Percentiles rank a stretch among this genome's conserved stretches.
Conservation (phyloP, 1,284 basidiomycete genomes). For the Phaffia rhodozyma region DNA sequence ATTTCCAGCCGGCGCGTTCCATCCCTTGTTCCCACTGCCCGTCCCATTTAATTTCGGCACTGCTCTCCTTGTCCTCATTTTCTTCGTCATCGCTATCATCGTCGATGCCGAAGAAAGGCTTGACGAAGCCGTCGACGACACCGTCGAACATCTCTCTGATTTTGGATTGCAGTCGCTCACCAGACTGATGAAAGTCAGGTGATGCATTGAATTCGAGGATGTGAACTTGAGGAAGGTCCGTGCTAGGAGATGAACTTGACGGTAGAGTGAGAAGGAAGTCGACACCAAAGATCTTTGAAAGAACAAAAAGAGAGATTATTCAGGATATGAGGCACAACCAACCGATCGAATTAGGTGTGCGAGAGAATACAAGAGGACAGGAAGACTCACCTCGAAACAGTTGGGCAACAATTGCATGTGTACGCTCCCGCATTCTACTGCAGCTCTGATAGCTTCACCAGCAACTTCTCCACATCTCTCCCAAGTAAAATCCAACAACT, state of each 20-base stretch:
- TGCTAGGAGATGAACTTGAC: not conserved
- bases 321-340: not conserved
- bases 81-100: slow-evolving; percentile 14
- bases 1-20: slow-evolving; percentile 30
- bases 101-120: slow-evolving; percentile 43
- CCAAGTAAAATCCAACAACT: slow-evolving; percentile 49
- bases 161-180: slow-evolving; percentile 58
- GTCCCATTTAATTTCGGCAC: not conserved
- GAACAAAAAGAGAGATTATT: not conserved
- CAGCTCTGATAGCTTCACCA: slow-evolving; percentile 73
- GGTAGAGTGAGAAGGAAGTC: slow-evolving; percentile 70
- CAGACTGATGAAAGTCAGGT: slow-evolving; percentile 90
- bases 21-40: slow-evolving; percentile 25
- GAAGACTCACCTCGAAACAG: slow-evolving; percentile 59
- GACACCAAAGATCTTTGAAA: slow-evolving; percentile 57
- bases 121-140: slow-evolving; percentile 55
- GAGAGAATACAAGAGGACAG: not conserved
- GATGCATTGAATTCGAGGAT: slow-evolving; percentile 89
- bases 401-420: slow-evolving; percentile 63
- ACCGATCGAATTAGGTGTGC: not conserved
- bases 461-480: slow-evolving; percentile 54
- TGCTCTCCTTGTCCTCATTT: not conserved
- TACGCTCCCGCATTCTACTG: slow-evolving; percentile 50
- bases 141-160: slow-evolving; percentile 67
- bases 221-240: slow-evolving; percentile 47